Conservation (phyloP, 306 rosid genomes). For the Gastrolobium bilobum region DNA sequence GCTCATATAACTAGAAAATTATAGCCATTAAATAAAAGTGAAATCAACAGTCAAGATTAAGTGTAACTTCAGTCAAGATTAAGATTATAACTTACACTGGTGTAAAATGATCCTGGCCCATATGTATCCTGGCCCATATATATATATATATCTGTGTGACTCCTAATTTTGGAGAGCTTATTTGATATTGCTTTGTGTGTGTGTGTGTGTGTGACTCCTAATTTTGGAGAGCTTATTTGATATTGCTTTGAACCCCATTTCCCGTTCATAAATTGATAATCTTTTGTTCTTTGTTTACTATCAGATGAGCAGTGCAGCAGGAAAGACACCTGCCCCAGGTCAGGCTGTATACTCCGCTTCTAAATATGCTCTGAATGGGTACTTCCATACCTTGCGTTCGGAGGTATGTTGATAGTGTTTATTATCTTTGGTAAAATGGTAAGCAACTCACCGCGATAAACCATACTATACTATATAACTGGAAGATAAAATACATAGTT, state of each 20-base stretch:
- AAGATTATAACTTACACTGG: too few species aligned
- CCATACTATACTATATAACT: conserved; percentile 11
- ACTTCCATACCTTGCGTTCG: conserved; percentile 90
- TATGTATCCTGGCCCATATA: too few species aligned
- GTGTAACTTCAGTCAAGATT: too few species aligned
- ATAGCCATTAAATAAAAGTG: too few species aligned
- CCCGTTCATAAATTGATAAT: conserved; percentile 31
- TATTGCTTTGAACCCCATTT: conserved; percentile 37
- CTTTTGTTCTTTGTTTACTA: conserved; percentile 45
- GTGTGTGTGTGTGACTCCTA: too few species aligned
- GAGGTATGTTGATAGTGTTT: conserved; percentile 66
- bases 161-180: too few species aligned
- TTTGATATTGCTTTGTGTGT: too few species aligned
- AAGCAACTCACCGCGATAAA: conserved; percentile 23
- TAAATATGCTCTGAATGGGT: conserved; percentile 90
- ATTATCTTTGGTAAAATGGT: conserved; percentile 38
- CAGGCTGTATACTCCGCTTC: conserved; percentile 97
- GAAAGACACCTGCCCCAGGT: conserved; percentile 95
- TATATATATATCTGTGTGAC: too few species aligned
- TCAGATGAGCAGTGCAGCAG: conserved; percentile 99
- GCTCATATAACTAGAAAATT: too few species aligned
- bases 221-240: conserved; percentile 26
- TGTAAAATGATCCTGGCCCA: too few species aligned
- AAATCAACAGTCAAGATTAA: too few species aligned
- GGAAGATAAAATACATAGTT: conserved; percentile 21